Base-by-base conservation (phyloP, 495 filamentous ascomycete species). In the Opeltia flavorubescens region DNA sequence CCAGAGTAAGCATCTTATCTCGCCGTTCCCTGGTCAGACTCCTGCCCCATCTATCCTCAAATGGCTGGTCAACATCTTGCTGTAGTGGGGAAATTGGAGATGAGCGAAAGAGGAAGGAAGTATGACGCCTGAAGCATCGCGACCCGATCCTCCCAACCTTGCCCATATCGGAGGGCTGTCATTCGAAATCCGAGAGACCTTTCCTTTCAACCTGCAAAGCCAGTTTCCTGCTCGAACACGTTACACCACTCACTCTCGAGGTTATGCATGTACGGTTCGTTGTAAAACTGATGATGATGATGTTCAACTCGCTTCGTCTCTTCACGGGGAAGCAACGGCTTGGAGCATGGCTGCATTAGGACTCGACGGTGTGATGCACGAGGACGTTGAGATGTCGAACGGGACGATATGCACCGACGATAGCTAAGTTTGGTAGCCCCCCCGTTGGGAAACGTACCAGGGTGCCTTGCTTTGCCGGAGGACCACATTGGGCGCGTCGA, bases 401-500 rank as follows among this genome's bases (percentile, higher is more conserved):
- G 38, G 38, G 38, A 41, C 21, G 38, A 41, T 20, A 41, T 41
- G 38, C 38, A 41, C 38, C 38, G 18, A 38, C 5, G 7, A 15
- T 17, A 41, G 38, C 38, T 41, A 41, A 41, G 6, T 41, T 41
- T 41, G 38, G 38, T 21, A n/a, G n/a, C 13, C 38, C 6, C 13
- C 38, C 38, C 38, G 21, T 41, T 41, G 25, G 38, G 8, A 4
- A 11, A 2, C 9, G 12, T 47, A 40, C 38, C 23, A 12, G 50
- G 46, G 47, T 30, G n/a, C 35, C 33, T 42, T 43, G 47, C 47
- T 49, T 49, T 53, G 50, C 46, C 50, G 39, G 26, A 18, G 38
- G 31, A 30, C 42, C 43, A 43, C 39, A 49, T 53, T 44, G 44
- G 47, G 50, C 50, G 50, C 50, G 29, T 47, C 28, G 13, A 29